phyloP scores from a whole-genome alignment of 2,329 filamentous ascomycete species.

The Talaromyces sp. region DNA sequence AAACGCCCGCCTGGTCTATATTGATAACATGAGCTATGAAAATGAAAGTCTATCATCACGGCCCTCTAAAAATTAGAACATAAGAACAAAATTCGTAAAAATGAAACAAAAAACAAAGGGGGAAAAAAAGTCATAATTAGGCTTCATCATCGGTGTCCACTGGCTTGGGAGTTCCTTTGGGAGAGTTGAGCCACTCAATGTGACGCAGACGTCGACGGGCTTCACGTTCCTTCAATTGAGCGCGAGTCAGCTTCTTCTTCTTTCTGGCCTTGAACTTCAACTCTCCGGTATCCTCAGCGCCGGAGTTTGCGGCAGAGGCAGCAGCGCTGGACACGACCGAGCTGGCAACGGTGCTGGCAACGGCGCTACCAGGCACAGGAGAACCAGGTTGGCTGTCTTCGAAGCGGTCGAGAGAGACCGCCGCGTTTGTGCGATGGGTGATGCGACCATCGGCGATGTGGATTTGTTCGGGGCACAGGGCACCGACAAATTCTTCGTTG shows the following conservation, averaged over 20 bases:
- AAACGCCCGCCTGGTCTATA: slow-evolving; percentile 3
- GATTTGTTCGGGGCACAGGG: slow-evolving; percentile 94
- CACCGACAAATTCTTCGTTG: slow-evolving; percentile 98
- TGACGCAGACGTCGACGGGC: slow-evolving; percentile 81
- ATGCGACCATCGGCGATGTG: slow-evolving; percentile 85
- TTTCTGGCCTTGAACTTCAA: slow-evolving; percentile 87
- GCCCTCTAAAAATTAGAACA: slow-evolving; percentile 7
- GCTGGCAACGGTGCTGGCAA: slow-evolving; percentile 49
- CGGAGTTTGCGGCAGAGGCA: slow-evolving; percentile 62
- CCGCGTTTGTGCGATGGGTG: slow-evolving; percentile 72
- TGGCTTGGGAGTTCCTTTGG: slow-evolving; percentile 77
- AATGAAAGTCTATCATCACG: neutral
- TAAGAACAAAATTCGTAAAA: slow-evolving; percentile 1
- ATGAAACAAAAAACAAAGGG: neutral
- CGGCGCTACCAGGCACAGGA: slow-evolving; percentile 7
- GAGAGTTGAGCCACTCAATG: slow-evolving; percentile 72
- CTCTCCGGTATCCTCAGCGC: slow-evolving; percentile 71
- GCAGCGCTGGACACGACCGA: slow-evolving; percentile 58
- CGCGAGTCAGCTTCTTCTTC: slow-evolving; percentile 99
- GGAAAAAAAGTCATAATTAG: neutral
- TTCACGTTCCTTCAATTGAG: slow-evolving; percentile 91
- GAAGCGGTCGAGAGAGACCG: slow-evolving; percentile 75
- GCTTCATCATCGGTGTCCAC: slow-evolving; percentile 73
- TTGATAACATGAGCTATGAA: neutral
- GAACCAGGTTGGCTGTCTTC: slow-evolving; percentile 69